These are phyloP conservation scores for Aspergillus bridgeri DNA, from an alignment of 495 filamentous ascomycete species.

Conservation along the genomic window DNA sequence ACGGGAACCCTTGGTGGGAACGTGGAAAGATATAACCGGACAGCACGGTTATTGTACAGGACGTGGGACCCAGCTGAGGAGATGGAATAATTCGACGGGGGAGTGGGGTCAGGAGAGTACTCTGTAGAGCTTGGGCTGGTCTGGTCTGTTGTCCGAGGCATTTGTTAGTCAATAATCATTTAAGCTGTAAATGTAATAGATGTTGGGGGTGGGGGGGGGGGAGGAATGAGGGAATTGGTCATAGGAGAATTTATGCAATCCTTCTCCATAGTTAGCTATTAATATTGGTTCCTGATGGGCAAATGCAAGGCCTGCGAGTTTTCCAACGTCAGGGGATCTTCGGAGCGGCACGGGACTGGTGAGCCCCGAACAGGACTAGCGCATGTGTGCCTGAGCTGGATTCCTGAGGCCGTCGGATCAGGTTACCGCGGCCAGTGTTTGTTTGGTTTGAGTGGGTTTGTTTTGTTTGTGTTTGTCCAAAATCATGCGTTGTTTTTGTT, in stretches of 20 bases:
- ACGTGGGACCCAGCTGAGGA: too few species aligned
- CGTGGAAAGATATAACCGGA: background rate
- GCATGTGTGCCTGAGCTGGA: background rate
- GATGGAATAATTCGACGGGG: background rate
- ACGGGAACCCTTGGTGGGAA: too few species aligned
- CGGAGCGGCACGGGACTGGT: background rate
- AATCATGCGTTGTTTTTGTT: too few species aligned
- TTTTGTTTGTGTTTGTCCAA: too few species aligned
- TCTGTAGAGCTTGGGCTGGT: background rate
- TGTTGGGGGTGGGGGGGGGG: too few species aligned
- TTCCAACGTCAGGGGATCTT: background rate
- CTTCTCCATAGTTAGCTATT: too few species aligned
- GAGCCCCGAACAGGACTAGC: background rate
- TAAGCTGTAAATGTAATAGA: background rate
- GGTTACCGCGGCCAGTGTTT: background rate
- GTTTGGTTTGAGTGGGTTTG: background rate
- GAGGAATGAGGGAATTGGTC: too few species aligned
- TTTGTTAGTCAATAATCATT: background rate
- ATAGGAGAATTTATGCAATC: too few species aligned
- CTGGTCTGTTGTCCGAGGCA: background rate
- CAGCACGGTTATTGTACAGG: background rate
- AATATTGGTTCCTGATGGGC: too few species aligned
- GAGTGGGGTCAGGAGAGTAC: background rate
- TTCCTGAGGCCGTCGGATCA: too few species aligned
- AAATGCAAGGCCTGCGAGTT: too few species aligned